Conservation (phyloP, 768 basidiomycete species). For the Tricholoma terreum region DNA sequence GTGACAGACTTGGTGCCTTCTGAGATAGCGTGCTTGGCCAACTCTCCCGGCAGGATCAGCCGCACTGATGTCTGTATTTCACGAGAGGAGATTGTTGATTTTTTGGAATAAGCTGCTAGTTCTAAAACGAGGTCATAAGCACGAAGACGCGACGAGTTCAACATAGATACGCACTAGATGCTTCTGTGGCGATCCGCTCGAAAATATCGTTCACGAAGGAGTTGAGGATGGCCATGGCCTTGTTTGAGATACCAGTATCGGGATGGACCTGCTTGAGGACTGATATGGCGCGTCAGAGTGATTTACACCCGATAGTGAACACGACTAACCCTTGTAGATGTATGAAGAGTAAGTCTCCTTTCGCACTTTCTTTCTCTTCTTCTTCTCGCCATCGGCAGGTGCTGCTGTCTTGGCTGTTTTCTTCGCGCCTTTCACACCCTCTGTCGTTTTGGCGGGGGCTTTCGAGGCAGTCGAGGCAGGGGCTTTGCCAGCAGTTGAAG, state of each 20-base stretch:
- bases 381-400: conserved; percentile 73
- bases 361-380: conserved; percentile 80
- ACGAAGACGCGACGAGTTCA: neutral
- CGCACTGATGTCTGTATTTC: conserved; percentile 98
- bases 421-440: conserved; percentile 73
- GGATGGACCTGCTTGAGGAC: conserved; percentile 98
- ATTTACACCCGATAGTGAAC: neutral
- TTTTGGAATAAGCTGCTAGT: conserved; percentile 96
- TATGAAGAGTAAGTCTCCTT: conserved; percentile 95
- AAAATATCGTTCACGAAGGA: conserved; percentile 96
- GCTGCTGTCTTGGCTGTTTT: conserved; percentile 68
- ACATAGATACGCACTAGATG: conserved; percentile 61
- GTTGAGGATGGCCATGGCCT: conserved; percentile 96
- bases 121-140: conserved; percentile 43
- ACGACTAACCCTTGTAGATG: conserved; percentile 76
- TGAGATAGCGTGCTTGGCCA: conserved; percentile 91
- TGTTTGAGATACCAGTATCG: conserved; percentile 99
- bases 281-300: conserved; percentile 24
- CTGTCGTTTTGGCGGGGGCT: conserved; percentile 65
- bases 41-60: conserved; percentile 93
- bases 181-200: conserved; percentile 89
- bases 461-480: conserved; percentile 68
- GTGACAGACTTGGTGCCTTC: conserved; percentile 94
- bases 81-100: conserved; percentile 97
- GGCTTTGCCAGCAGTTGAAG: conserved; percentile 83